A percentile compares a stretch with the other conserved stretches of the same genome.
These are phyloP conservation scores for Neurospora sublineolata DNA, from an alignment of 495 filamentous ascomycete genomes.

Conservation along the genomic window DNA sequence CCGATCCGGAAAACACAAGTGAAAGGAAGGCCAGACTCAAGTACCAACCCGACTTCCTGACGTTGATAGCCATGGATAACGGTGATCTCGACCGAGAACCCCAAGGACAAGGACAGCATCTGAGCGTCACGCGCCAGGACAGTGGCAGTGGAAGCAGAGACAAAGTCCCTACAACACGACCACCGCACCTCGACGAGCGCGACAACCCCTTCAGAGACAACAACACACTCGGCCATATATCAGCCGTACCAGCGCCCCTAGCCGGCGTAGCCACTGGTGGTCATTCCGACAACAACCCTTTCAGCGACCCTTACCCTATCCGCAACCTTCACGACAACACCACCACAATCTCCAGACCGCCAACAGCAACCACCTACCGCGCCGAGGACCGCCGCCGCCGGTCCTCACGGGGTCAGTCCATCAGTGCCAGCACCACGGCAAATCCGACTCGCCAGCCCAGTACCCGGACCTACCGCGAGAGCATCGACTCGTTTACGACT, in stretches of 20 bases:
- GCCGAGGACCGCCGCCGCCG: constrained; percentile 19
- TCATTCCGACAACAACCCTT: constrained; percentile 29
- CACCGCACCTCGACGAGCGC: constrained; percentile 26
- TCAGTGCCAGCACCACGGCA: constrained; percentile 13
- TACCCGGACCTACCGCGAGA: constrained; percentile 24
- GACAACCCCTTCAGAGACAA: constrained; percentile 30
- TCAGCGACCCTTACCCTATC: constrained; percentile 31
- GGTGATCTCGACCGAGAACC: constrained; percentile 23
- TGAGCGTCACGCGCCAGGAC: neutral
- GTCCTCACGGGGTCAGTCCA: constrained; percentile 34
- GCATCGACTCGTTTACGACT: constrained; percentile 19
- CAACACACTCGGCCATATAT: constrained; percentile 28
- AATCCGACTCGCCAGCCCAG: constrained; percentile 10
- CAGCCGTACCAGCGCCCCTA: constrained; percentile 26
- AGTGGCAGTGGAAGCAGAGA: neutral
- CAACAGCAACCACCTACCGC: constrained; percentile 5
- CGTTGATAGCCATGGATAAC: constrained; percentile 27
- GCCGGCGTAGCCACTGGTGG: constrained; percentile 16
- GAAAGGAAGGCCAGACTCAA: constrained; percentile 12
- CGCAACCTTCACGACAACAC: neutral
- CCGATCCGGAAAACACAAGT: constrained; percentile 13
- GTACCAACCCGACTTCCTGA: constrained; percentile 30
- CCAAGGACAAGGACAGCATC: constrained; percentile 14
- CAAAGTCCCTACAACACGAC: neutral
- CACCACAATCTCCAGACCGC: constrained; percentile 5